A percentile compares a stretch with the other conserved stretches of the same genome.
Evolutionary conservation across 2,329 filamentous ascomycete genomes (phyloP).

Genomic region (Apiospora koreana): DNA sequence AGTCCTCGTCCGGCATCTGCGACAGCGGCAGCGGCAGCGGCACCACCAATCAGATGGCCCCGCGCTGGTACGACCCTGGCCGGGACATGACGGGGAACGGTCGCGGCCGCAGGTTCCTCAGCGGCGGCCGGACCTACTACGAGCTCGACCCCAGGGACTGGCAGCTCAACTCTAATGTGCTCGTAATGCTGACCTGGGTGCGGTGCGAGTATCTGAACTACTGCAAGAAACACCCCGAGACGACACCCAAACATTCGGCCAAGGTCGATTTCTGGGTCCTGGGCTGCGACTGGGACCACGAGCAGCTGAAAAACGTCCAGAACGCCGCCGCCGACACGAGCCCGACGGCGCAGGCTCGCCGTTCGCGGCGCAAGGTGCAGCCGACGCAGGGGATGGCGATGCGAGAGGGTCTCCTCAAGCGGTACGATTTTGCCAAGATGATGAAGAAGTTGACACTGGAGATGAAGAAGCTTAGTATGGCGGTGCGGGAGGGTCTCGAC

Average conservation of each 20-base stretch:
- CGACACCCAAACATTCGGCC: conserved; percentile 32
- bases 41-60: too few species aligned
- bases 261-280: conserved; percentile 43
- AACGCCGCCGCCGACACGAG: background rate
- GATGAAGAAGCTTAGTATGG: too few species aligned
- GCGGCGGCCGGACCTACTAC: conserved; percentile 31
- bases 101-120: conserved; percentile 25
- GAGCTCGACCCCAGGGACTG: conserved; percentile 36
- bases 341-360: background rate
- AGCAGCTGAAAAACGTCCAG: background rate
- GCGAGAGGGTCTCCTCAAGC: too few species aligned
- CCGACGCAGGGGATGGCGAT: too few species aligned
- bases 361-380: background rate
- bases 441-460: too few species aligned
- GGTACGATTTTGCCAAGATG: background rate
- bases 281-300: conserved; percentile 41
- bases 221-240: conserved; percentile 31
- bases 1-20: too few species aligned
- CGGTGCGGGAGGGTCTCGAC: too few species aligned
- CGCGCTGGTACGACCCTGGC: background rate
- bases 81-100: background rate
- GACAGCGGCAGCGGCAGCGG: too few species aligned
- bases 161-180: conserved; percentile 37
- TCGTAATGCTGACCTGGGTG: conserved; percentile 40
- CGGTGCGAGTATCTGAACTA: conserved; percentile 39